Evolutionary conservation across 2,329 filamentous ascomycete genomes (phyloP).

Genomic region (Teratosphaeria viscida): DNA sequence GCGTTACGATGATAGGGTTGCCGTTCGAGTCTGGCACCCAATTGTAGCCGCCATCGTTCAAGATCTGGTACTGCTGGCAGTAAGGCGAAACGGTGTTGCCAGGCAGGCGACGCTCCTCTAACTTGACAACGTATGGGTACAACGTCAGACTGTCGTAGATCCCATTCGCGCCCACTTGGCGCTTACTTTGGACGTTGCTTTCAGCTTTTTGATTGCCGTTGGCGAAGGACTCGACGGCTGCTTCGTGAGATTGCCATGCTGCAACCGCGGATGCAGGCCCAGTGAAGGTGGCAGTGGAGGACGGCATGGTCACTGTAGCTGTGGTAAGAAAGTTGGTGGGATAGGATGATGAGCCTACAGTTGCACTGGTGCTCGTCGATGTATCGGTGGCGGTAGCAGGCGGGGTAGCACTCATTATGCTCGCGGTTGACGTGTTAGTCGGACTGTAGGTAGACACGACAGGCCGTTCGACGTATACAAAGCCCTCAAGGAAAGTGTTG

Average conservation of each 20-base stretch:
- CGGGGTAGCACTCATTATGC: neutral
- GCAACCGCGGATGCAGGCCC: slow-evolving; percentile 5
- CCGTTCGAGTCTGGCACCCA: slow-evolving; percentile 25
- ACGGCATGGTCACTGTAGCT: slow-evolving; percentile 9
- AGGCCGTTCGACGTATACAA: slow-evolving; percentile 52
- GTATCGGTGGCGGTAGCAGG: neutral
- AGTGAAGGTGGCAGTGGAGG: slow-evolving; percentile 13
- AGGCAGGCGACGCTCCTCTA: slow-evolving; percentile 52
- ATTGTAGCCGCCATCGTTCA: slow-evolving; percentile 39
- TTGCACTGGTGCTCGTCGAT: slow-evolving; percentile 6
- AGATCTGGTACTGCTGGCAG: slow-evolving; percentile 54
- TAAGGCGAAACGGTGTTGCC: slow-evolving; percentile 41
- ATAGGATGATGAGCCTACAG: slow-evolving; percentile 6
- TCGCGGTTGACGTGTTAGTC: neutral
- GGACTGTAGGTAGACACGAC: slow-evolving; percentile 22
- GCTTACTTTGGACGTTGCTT: slow-evolving; percentile 2
- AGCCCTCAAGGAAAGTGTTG: slow-evolving; percentile 54
- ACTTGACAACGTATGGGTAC: slow-evolving; percentile 50
- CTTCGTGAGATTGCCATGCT: slow-evolving; percentile 4
- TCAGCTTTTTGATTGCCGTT: slow-evolving; percentile 6
- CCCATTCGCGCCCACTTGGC: slow-evolving; percentile 4
- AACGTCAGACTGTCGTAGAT: slow-evolving; percentile 3
- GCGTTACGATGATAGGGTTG: slow-evolving; percentile 26
- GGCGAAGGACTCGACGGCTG: slow-evolving; percentile 1
- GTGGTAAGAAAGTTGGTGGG: slow-evolving; percentile 4